Percentiles rank a stretch among this genome's conserved stretches.
Conservation (phyloP, 164 flowering plant genomes). For the Nymphaea colorata region DNA sequence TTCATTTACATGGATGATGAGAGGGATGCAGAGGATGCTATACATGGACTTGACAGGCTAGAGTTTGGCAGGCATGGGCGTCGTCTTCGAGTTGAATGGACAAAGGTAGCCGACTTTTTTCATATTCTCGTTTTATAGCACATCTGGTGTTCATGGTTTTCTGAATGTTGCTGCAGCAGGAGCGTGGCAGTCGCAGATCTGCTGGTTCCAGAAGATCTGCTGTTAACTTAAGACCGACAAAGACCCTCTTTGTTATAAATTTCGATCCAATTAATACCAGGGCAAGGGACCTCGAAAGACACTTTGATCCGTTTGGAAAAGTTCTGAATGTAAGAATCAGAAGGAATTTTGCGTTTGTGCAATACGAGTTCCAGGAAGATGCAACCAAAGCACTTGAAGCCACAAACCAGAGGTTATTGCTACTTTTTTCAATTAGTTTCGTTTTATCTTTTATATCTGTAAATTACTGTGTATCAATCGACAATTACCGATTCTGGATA, state of each 20-base stretch:
- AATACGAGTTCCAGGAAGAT: conserved; percentile 84
- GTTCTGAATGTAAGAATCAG: conserved; percentile 73
- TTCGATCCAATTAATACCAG: conserved; percentile 9
- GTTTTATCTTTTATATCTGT: neutral
- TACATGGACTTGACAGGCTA: conserved; percentile 61
- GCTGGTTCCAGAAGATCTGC: conserved; percentile 4
- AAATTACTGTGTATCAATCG: too few relatives aligned
- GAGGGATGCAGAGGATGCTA: conserved; percentile 95
- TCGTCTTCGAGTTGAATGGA: conserved; percentile 96
- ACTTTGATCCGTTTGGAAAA: conserved; percentile 51
- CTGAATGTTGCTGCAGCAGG: conserved; percentile 42
- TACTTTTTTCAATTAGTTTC: neutral
- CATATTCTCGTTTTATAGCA: neutral
- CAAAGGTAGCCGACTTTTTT: conserved; percentile 38
- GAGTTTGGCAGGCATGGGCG: conserved; percentile 96
- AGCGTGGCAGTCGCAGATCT: conserved; percentile 69
- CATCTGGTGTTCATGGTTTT: neutral
- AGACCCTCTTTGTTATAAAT: conserved; percentile 14
- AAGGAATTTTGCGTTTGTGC: conserved; percentile 89
- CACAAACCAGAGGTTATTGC: conserved; percentile 36
- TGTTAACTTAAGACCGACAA: conserved; percentile 1
- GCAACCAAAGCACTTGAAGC: conserved; percentile 65
- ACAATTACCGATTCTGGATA: too few relatives aligned
- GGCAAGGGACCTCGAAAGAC: conserved; percentile 11
- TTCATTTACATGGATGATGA: conserved; percentile 98